Evolutionary conservation across 495 filamentous ascomycete species (phyloP).

Genomic region (Aspergillus mulundensis): DNA sequence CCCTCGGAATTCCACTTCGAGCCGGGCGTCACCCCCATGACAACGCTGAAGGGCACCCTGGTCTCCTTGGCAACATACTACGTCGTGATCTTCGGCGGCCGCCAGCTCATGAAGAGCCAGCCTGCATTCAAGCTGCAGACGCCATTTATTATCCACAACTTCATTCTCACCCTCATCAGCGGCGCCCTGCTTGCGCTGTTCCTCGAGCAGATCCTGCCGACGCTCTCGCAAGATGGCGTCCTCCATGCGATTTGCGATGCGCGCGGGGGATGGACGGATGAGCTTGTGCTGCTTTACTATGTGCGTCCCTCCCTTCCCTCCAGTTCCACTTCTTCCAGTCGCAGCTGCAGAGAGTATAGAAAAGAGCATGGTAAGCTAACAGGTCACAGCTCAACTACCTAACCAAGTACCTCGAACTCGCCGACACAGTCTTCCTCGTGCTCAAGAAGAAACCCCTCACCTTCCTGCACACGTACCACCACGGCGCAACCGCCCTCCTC

Average conservation of each 20-base stretch:
- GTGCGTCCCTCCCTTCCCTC: slow-evolving; percentile 27
- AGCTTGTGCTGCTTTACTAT: slow-evolving; percentile 64
- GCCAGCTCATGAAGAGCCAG: slow-evolving; percentile 61
- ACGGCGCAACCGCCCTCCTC: slow-evolving; percentile 65
- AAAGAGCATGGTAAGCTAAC: too few species aligned
- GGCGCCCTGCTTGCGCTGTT: slow-evolving; percentile 57
- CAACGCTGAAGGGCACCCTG: slow-evolving; percentile 54
- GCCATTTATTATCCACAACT: slow-evolving; percentile 68
- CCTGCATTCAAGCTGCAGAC: slow-evolving; percentile 56
- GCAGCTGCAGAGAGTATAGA: too few species aligned
- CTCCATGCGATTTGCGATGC: slow-evolving; percentile 63
- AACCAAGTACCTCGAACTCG: slow-evolving; percentile 66
- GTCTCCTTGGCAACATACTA: slow-evolving; percentile 60
- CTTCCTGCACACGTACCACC: slow-evolving; percentile 73
- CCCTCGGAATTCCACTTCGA: slow-evolving; percentile 58
- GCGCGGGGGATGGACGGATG: slow-evolving; percentile 61
- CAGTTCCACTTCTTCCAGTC: too few species aligned
- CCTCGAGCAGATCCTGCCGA: slow-evolving; percentile 61
- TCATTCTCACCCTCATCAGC: slow-evolving; percentile 60
- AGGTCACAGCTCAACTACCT: slow-evolving; percentile 60
- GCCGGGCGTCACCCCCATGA: slow-evolving; percentile 55
- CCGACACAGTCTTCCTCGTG: slow-evolving; percentile 67
- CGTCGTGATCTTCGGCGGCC: slow-evolving; percentile 59
- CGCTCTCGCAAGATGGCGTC: slow-evolving; percentile 52
- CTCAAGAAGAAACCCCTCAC: slow-evolving; percentile 73